A percentile compares a stretch with the other conserved stretches of the same genome.
These are phyloP conservation scores for Chaetomium sp. DNA, from an alignment of 2,329 filamentous ascomycete species.

Conservation along the genomic window DNA sequence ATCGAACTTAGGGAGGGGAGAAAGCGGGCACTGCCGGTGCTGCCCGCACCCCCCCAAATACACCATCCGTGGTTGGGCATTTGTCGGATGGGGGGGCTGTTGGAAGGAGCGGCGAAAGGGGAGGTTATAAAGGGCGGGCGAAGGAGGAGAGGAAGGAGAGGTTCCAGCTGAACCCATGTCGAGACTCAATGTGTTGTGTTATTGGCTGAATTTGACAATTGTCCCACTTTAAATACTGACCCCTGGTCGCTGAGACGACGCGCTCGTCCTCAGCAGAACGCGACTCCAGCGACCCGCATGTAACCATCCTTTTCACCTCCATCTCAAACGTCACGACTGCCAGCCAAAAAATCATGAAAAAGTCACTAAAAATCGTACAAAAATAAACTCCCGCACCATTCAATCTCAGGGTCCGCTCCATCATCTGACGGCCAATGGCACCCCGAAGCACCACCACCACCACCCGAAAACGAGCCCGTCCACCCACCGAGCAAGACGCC, in stretches of 20 bases:
- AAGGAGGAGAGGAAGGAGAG: too few relatives aligned
- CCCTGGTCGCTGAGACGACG: neutral
- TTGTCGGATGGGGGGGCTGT: too few relatives aligned
- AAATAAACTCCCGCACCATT: neutral
- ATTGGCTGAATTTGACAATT: neutral
- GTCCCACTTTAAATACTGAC: neutral
- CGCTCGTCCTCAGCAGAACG: neutral
- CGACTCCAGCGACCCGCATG: neutral
- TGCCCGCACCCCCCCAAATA: too few relatives aligned
- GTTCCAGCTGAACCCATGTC: too few relatives aligned
- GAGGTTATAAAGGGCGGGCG: too few relatives aligned
- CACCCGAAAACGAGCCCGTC: conserved; percentile 13
- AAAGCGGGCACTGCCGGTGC: too few relatives aligned
- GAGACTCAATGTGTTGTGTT: neutral
- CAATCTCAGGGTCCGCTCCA: neutral
- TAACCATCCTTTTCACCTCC: neutral
- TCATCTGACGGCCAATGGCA: neutral
- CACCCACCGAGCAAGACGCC: conserved; percentile 16
- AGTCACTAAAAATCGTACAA: neutral
- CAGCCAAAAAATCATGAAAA: neutral
- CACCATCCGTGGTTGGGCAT: too few relatives aligned
- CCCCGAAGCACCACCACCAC: neutral
- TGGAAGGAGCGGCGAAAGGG: too few relatives aligned
- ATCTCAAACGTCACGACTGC: too few relatives aligned
- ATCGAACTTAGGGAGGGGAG: too few relatives aligned